Percentiles rank a stretch among this genome's conserved stretches.
Evolutionary conservation across 2,329 filamentous ascomycete species (phyloP).

Genomic region (Cladosporium sp.): DNA sequence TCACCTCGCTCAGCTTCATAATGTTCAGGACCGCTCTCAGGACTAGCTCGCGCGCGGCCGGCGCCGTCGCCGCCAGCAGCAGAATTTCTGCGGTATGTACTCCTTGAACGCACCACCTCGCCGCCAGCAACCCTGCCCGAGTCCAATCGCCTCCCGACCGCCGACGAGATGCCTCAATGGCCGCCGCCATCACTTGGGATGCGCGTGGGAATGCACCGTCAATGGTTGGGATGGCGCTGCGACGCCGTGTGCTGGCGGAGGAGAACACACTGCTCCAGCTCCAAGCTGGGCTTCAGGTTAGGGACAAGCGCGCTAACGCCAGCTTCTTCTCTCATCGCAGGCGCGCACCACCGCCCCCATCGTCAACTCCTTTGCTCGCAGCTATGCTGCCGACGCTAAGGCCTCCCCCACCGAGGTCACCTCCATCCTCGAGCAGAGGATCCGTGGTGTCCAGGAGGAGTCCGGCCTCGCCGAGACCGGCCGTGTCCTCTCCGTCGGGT

Average conservation of each 20-base stretch:
- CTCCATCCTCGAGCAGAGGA: constrained; percentile 98
- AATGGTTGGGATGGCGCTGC: constrained; percentile 16
- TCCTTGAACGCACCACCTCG: constrained; percentile 29
- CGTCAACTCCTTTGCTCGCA: constrained; percentile 67
- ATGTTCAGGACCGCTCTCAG: constrained; percentile 99
- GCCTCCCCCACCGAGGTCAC: constrained; percentile 96
- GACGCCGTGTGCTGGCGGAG: not conserved
- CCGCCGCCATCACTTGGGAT: constrained; percentile 2
- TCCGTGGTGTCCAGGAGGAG: constrained; percentile 98
- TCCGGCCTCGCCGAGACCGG: constrained; percentile 95
- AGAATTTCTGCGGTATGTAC: constrained; percentile 90
- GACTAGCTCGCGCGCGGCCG: constrained; percentile 92
- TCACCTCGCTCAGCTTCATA: constrained; percentile 41
- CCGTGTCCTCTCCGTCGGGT: constrained; percentile 98
- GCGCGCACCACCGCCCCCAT: constrained; percentile 79
- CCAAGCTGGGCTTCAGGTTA: constrained; percentile 24
- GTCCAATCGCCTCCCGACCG: constrained; percentile 37
- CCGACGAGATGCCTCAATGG: constrained; percentile 8
- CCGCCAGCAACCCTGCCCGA: constrained; percentile 32
- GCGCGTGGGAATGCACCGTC: constrained; percentile 4
- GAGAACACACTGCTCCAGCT: constrained; percentile 13
- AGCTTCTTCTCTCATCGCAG: constrained; percentile 51
- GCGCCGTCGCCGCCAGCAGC: constrained; percentile 86
- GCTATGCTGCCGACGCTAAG: constrained; percentile 91
- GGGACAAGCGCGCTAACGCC: constrained; percentile 42